Percentiles rank a stretch among this genome's conserved stretches.
phyloP scores from a whole-genome alignment of 306 rosid genomes.

The Rosa persica region DNA sequence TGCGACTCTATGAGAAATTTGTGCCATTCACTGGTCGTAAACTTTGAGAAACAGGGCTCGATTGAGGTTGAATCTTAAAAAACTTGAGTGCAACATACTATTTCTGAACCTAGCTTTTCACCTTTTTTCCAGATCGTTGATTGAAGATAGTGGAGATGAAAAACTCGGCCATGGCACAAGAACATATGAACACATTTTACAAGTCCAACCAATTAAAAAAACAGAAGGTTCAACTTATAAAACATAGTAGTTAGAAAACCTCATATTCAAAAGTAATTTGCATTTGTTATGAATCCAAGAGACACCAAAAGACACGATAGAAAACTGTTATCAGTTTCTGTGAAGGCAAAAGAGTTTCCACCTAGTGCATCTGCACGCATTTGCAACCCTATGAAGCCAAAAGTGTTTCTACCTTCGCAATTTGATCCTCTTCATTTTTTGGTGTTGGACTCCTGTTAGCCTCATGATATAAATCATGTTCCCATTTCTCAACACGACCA shows the following conservation, averaged over 20 bases:
- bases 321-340: slow-evolving; percentile 25
- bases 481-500: slow-evolving; percentile 76
- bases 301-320: slow-evolving; percentile 2
- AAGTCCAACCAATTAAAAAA: neutral
- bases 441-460: slow-evolving; percentile 67
- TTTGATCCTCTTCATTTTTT: slow-evolving; percentile 88
- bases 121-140: neutral
- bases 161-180: neutral
- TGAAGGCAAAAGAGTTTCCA: slow-evolving; percentile 18
- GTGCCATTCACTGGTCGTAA: neutral
- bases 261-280: neutral
- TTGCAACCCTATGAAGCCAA: slow-evolving; percentile 54
- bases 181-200: neutral
- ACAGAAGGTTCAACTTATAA: neutral
- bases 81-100: neutral
- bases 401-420: slow-evolving; percentile 90
- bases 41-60: neutral
- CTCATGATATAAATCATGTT: slow-evolving; percentile 83
- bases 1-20: neutral
- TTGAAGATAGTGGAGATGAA: neutral
- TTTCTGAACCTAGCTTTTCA: neutral
- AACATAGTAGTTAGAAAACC: neutral
- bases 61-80: neutral
- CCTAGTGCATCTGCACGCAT: slow-evolving; percentile 10
- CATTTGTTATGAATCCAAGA: slow-evolving; percentile 2